A percentile compares a stretch with the other conserved stretches of the same genome.
Evolutionary conservation across 225 moss, liverwort and hornwort genomes (phyloP).

Genomic region (Marchantia paleacea): DNA sequence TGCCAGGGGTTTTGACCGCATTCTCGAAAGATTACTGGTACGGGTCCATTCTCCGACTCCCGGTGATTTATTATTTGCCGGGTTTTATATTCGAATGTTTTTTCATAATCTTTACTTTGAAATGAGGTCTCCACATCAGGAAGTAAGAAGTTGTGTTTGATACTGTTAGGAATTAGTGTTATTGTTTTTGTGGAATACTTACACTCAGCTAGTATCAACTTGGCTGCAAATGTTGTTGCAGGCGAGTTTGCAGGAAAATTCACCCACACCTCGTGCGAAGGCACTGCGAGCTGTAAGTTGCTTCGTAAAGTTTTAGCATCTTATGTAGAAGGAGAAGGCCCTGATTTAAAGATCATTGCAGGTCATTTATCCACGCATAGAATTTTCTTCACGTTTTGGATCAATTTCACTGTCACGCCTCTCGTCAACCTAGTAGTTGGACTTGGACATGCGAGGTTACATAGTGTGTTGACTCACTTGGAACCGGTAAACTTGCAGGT

Average conservation of each 20-base stretch:
- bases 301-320: not conserved
- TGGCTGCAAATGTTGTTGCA: conserved; percentile 22
- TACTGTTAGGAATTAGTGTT: not conserved
- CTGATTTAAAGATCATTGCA: not conserved
- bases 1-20: conserved; percentile 86
- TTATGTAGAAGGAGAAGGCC: not conserved
- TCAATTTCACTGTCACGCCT: not conserved
- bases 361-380: not conserved
- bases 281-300: conserved; percentile 78
- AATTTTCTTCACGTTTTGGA: not conserved
- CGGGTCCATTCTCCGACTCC: not conserved
- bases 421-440: not conserved
- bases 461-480: not conserved
- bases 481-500: conserved; percentile 39
- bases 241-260: conserved; percentile 89
- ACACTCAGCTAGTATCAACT: too few species aligned
- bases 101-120: not conserved
- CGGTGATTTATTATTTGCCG: not conserved
- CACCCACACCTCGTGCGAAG: conserved; percentile 90
- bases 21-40: conserved; percentile 88
- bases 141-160: not conserved
- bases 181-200: not conserved
- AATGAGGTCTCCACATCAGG: not conserved
- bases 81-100: not conserved
- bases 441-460: not conserved